Base-by-base conservation (phyloP, 192 early-diverging fungal species). In the Bifiguratus adelaidae region DNA sequence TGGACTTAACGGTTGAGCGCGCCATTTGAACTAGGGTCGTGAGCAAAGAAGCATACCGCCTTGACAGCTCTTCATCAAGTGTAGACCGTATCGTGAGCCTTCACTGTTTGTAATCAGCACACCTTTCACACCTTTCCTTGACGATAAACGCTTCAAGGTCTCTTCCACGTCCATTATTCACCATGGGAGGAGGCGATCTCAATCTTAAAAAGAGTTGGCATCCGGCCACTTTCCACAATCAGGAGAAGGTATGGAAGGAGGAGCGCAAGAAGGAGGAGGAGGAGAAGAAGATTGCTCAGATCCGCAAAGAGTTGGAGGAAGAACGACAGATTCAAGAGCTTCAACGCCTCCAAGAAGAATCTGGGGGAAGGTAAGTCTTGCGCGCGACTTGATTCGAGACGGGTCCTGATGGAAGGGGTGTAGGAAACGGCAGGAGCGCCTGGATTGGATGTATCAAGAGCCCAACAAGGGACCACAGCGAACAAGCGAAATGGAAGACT, bases 371-470 rank as follows among this genome's bases (percentile, higher is more conserved):
- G 63, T 60, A 57, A 52, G 42, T 32, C 12, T n/a, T n/a, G n/a
- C n/a, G n/a, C n/a, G n/a, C n/a, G n/a, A n/a, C n/a, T n/a, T n/a
- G n/a, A n/a, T n/a, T 9, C 25, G n/a, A 19, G 44, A n/a, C 8
- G 29, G 9, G 15, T 19, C 16, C 12, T 9, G 8, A 40, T 8
- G 30, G n/a, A n/a, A n/a, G n/a, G n/a, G n/a, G n/a, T n/a, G 37
- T 30, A 80, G 75, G 34, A 82, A 79, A 50, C 55, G 67, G 20
- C 67, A 61, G n/a, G 85, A 92, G 32, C 74, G 83, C 26, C 55
- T 98, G 2, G 93, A 96, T 48, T 98, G 95, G 95, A 96, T 98
- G 89, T 98, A 98, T 52, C 75, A 75, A 32, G 87, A 77, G 3
- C 86, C 88, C 2, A 67, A 68, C 32, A 67, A 48, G 19, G 38